These are phyloP conservation scores for Ustilago sp. DNA, from an alignment of 1,284 basidiomycete species.

Conservation along the genomic window DNA sequence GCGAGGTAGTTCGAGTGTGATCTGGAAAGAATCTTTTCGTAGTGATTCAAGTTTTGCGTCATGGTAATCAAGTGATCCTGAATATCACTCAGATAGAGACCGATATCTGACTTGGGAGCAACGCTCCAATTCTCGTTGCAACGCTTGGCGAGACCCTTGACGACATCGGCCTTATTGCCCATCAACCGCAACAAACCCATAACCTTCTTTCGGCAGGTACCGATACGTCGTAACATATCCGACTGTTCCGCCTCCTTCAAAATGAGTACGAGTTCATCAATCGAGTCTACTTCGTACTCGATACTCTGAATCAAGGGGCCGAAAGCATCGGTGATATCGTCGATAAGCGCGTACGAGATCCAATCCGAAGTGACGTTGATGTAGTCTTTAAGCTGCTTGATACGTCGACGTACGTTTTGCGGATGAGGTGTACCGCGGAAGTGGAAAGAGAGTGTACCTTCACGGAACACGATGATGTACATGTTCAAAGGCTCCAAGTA, in stretches of 20 bases:
- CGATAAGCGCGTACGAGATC: constrained; percentile 99
- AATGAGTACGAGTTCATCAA: constrained; percentile 97
- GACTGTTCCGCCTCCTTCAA: constrained; percentile 86
- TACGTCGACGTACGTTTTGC: constrained; percentile 95
- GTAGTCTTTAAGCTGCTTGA: constrained; percentile 99
- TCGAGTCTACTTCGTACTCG: constrained; percentile 99
- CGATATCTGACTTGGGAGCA: constrained; percentile 97
- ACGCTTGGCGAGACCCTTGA: constrained; percentile 96
- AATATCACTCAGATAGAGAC: constrained; percentile 88
- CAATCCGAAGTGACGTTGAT: constrained; percentile 99
- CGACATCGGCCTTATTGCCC: constrained; percentile 99
- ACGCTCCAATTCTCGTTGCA: constrained; percentile 99
- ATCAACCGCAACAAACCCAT: constrained; percentile 94
- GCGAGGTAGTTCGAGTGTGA: constrained; percentile 90
- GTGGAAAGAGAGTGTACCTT: constrained; percentile 98
- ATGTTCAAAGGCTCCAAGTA: constrained; percentile 98
- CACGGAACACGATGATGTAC: constrained; percentile 99
- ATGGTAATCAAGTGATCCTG: constrained; percentile 98
- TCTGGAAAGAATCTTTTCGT: constrained; percentile 88
- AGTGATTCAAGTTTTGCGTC: constrained; percentile 83
- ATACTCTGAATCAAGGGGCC: constrained; percentile 98
- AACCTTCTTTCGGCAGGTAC: constrained; percentile 98
- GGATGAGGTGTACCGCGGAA: constrained; percentile 97
- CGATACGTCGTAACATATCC: constrained; percentile 86
- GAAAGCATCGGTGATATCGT: constrained; percentile 99